A percentile compares a stretch with the other conserved stretches of the same genome.
Evolutionary conservation across 2,329 filamentous ascomycete species (phyloP).

Genomic region (Colletotrichum endophyticum): DNA sequence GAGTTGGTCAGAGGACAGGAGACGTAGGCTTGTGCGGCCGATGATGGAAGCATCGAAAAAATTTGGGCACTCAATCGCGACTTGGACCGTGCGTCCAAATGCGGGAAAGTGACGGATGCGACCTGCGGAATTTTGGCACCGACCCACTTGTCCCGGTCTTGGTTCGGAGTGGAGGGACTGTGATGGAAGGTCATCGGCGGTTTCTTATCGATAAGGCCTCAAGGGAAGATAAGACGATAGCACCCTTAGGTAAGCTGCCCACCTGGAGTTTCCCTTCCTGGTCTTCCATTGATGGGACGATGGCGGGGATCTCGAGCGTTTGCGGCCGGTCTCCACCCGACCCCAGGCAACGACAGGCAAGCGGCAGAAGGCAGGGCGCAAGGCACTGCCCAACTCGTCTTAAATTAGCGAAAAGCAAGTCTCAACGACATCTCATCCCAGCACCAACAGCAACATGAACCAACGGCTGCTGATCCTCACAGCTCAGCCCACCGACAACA

Average conservation of each 20-base stretch:
- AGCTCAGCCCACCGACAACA: not conserved
- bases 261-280: not conserved
- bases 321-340: not conserved
- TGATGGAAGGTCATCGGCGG: not conserved
- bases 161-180: not conserved
- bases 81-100: slow-evolving; percentile 20
- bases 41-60: slow-evolving; percentile 24
- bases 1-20: slow-evolving; percentile 2
- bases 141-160: slow-evolving; percentile 9
- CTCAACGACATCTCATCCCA: not conserved
- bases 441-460: not conserved
- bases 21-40: slow-evolving; percentile 11
- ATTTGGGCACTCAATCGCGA: slow-evolving; percentile 23
- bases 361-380: not conserved
- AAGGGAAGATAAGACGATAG: not conserved
- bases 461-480: not conserved
- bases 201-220: not conserved
- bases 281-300: not conserved
- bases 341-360: not conserved
- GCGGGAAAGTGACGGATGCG: slow-evolving; percentile 8
- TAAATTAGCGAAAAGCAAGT: slow-evolving; percentile 1
- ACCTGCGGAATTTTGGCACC: not conserved
- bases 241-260: not conserved
- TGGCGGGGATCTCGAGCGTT: not conserved
- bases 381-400: not conserved